A percentile compares a stretch with the other conserved stretches of the same genome.
phyloP scores from a whole-genome alignment of 345 rosid genomes.

The Hibiscus trionum region DNA sequence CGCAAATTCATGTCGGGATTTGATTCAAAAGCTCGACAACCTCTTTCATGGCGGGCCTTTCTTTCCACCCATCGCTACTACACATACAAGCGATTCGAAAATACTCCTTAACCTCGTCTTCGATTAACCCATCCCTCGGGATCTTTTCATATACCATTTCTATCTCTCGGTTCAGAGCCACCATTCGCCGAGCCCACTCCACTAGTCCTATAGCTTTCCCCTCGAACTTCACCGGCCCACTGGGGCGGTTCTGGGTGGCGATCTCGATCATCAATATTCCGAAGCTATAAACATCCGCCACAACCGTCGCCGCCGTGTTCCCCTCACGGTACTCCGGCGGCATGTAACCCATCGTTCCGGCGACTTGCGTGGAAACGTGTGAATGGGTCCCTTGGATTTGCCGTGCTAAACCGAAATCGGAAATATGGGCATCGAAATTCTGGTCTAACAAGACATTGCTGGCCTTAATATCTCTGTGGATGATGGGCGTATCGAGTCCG shows the following conservation, averaged over 20 bases:
- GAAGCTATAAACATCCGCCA: constrained; percentile 73
- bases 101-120: constrained; percentile 36
- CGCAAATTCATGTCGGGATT: constrained; percentile 7
- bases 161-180: constrained; percentile 24
- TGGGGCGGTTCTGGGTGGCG: constrained; percentile 55
- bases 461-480: constrained; percentile 84
- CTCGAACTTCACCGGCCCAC: constrained; percentile 33
- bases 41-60: constrained; percentile 50
- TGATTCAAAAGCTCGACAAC: constrained; percentile 33
- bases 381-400: constrained; percentile 38
- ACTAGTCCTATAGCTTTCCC: constrained; percentile 41
- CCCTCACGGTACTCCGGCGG: constrained; percentile 92
- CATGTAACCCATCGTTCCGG: constrained; percentile 97
- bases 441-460: constrained; percentile 65
- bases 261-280: constrained; percentile 78
- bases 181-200: constrained; percentile 47
- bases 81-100: constrained; percentile 58
- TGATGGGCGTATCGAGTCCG: constrained; percentile 53
- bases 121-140: constrained; percentile 17
- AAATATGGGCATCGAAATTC: constrained; percentile 54
- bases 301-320: constrained; percentile 47
- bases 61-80: constrained; percentile 27
- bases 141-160: constrained; percentile 47
- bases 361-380: constrained; percentile 87
- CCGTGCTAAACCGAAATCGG: constrained; percentile 82